phyloP scores from a whole-genome alignment of 148 eudicot genomes.

The Euryodendron excelsum region DNA sequence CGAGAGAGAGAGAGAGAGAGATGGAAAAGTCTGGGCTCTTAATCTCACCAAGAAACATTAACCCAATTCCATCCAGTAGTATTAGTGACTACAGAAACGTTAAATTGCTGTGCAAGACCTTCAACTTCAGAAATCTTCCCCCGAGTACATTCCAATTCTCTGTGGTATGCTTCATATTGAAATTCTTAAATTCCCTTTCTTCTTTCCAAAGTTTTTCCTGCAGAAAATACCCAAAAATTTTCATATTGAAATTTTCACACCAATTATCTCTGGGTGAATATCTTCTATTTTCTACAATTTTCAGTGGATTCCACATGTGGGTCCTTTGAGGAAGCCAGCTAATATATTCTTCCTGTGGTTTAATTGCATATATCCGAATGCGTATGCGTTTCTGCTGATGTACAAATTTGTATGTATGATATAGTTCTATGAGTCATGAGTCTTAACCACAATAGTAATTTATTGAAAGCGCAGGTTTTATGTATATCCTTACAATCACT shows the following conservation, averaged over 20 bases:
- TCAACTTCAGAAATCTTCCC: slow-evolving; percentile 10
- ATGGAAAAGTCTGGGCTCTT: slow-evolving; percentile 19
- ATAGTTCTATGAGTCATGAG: too few relatives aligned
- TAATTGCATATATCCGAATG: too few relatives aligned
- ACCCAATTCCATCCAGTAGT: background rate
- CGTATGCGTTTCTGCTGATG: too few relatives aligned
- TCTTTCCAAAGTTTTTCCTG: too few relatives aligned
- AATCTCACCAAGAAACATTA: slow-evolving; percentile 14
- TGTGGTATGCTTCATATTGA: background rate
- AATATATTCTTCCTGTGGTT: too few relatives aligned
- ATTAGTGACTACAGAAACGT: background rate
- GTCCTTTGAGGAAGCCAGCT: background rate
- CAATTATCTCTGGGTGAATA: background rate
- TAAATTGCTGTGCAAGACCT: background rate
- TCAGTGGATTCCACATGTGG: background rate
- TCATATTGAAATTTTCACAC: too few relatives aligned
- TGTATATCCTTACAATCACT: background rate
- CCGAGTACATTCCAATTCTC: background rate
- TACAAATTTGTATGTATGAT: too few relatives aligned
- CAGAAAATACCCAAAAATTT: background rate
- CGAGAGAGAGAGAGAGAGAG: background rate
- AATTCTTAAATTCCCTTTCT: background rate
- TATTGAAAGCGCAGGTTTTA: background rate
- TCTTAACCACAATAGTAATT: too few relatives aligned
- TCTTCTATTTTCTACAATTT: background rate